Base-by-base conservation (phyloP, 768 basidiomycete species). In the Strobilomyces confusus region DNA sequence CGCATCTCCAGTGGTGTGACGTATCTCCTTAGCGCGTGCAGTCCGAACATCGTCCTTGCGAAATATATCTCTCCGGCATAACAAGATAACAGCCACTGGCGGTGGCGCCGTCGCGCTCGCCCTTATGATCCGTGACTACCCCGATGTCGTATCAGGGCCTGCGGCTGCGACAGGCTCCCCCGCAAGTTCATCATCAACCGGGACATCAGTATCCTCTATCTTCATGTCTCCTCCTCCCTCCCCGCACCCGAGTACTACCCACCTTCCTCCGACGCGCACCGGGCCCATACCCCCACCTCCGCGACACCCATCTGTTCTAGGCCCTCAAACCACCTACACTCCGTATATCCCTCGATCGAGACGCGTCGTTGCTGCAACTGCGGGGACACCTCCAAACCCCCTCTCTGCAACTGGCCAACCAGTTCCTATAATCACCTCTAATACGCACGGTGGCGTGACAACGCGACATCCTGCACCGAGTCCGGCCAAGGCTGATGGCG, bases 71-170 rank as follows among this genome's bases (percentile, higher is more conserved):
- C 72, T 99, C 22, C 83, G 95, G 15, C 81, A 91, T 43, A 98
- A 99, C 70, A 82, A 82, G 40, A 97, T 98, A 62, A 83, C 78
- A 32, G 79, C 85, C 0, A 80, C 88, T 0, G 93, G 94, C 32
- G 93, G 89, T 7, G 92, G 93, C 32, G 93, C 89, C 9, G 92
- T 98, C 6, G 89, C 93, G 0, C 77, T 98, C 13, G 94, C 95
- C 0, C 79, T 97, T 48, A 95, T 99, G 92, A 94, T 98, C 57
- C 83, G 90, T 48, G 95, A 99, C 69, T 98, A 98, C 65, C 91
- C 92, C 4, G 92, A 97, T 58, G 77, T 86, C 40, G 80, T 85
- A 9, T 74, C 78, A 26, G 63, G 48, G 1, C 43, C 56, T 2
- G 30, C 32, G 2, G 4, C 56, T 30, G 29, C 29, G n/a, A n/a